A percentile compares a stretch with the other conserved stretches of the same genome.
phyloP scores from a whole-genome alignment of 768 basidiomycete genomes.

The Panaeolus cyanescens region DNA sequence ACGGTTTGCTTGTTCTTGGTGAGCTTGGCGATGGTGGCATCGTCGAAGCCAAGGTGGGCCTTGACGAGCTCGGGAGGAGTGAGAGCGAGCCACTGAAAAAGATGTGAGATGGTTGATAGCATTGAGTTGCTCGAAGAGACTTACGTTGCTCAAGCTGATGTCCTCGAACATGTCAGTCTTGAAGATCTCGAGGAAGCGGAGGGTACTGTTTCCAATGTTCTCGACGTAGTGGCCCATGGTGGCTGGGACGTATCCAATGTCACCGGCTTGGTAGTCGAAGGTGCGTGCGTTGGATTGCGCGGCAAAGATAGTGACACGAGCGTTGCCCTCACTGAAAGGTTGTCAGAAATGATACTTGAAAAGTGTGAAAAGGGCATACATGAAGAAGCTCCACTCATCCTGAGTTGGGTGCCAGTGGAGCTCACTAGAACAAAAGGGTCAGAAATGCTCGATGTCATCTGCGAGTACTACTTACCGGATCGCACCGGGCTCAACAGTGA shows the following conservation, averaged over 20 bases:
- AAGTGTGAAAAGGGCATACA: constrained; percentile 16
- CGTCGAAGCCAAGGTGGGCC: constrained; percentile 55
- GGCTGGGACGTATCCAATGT: constrained; percentile 59
- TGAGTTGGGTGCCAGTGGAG: constrained; percentile 64
- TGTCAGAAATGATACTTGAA: background rate
- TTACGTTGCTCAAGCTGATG: constrained; percentile 44
- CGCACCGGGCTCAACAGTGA: constrained; percentile 58
- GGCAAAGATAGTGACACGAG: constrained; percentile 62
- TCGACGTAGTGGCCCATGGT: constrained; percentile 71
- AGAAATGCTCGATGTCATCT: background rate
- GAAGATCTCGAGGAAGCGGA: constrained; percentile 65
- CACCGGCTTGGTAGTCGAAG: constrained; percentile 62
- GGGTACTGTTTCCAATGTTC: constrained; percentile 61
- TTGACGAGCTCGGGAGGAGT: constrained; percentile 61
- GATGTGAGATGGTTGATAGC: background rate
- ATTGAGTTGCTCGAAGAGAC: background rate
- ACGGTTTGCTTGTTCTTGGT: constrained; percentile 48
- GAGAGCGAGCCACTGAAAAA: constrained; percentile 55
- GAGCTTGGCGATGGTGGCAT: constrained; percentile 49
- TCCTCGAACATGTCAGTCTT: constrained; percentile 54
- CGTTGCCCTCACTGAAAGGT: constrained; percentile 40
- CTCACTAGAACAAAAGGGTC: background rate
- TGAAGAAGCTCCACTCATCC: constrained; percentile 65
- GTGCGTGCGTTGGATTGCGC: constrained; percentile 55
- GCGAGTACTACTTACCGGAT: constrained; percentile 37